A percentile compares a stretch with the other conserved stretches of the same genome.
Evolutionary conservation across 1,284 basidiomycete genomes (phyloP).

Genomic region (Ustilago loliicola): DNA sequence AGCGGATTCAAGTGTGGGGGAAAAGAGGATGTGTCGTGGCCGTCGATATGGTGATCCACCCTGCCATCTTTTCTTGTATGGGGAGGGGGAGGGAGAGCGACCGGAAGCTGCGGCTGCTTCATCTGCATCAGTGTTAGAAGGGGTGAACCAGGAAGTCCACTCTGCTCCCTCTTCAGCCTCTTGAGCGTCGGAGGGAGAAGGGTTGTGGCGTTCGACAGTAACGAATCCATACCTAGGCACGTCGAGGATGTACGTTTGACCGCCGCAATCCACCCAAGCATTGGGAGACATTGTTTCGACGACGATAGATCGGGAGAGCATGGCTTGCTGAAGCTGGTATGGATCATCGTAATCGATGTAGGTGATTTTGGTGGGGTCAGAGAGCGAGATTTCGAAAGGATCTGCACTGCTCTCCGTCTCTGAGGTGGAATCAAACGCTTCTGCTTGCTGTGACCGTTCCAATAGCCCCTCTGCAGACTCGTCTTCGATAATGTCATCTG

Average conservation of each 20-base stretch:
- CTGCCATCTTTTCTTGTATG: background rate
- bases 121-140: constrained; percentile 45
- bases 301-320: constrained; percentile 74
- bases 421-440: background rate
- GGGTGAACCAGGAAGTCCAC: constrained; percentile 42
- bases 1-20: constrained; percentile 72
- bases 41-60: constrained; percentile 50
- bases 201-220: constrained; percentile 75
- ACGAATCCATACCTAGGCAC: constrained; percentile 81
- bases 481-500: constrained; percentile 77
- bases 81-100: background rate
- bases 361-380: constrained; percentile 75
- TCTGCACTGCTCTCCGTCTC: constrained; percentile 8
- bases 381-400: constrained; percentile 24
- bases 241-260: constrained; percentile 81
- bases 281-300: constrained; percentile 75
- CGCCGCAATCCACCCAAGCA: constrained; percentile 87
- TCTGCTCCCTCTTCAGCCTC: constrained; percentile 48
- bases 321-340: constrained; percentile 73
- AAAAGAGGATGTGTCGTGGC: constrained; percentile 34
- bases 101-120: constrained; percentile 44
- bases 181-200: constrained; percentile 22
- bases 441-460: constrained; percentile 28
- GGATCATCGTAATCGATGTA: constrained; percentile 87
- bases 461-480: constrained; percentile 41